Percentiles rank a stretch among this genome's conserved stretches.
phyloP scores from a whole-genome alignment of 768 basidiomycete species.

The Dioszegia hungarica region DNA sequence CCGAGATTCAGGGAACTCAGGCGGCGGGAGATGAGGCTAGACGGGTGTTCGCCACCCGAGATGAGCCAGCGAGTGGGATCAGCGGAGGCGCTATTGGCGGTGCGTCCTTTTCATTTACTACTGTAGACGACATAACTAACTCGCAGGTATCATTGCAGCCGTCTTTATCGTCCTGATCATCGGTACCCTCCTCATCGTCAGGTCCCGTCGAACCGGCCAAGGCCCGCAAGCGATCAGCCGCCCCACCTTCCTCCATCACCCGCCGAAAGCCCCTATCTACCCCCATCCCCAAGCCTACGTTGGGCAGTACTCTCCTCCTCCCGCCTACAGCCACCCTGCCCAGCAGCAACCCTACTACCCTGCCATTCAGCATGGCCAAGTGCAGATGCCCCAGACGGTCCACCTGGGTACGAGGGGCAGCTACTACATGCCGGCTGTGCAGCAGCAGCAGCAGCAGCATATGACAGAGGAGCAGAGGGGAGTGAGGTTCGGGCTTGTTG shows the following conservation, averaged over 20 bases:
- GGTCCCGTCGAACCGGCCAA: not conserved
- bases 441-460: not conserved
- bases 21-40: no score
- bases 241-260: not conserved
- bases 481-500: slow-evolving; percentile 3
- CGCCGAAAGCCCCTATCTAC: not conserved
- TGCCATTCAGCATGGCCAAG: not conserved
- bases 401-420: not conserved
- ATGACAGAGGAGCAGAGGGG: slow-evolving; percentile 7
- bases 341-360: not conserved
- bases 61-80: not conserved
- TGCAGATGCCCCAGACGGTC: slow-evolving; percentile 5
- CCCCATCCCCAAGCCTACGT: not conserved
- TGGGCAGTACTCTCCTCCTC: not conserved
- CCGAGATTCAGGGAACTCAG: no score
- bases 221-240: not conserved
- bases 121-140: no score
- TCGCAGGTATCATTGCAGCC: not conserved
- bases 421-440: not conserved
- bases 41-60: slow-evolving; percentile 6
- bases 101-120: not conserved
- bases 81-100: slow-evolving; percentile 1
- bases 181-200: not conserved
- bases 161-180: not conserved
- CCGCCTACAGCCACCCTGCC: not conserved